Base-by-base conservation (phyloP, 2,329 filamentous ascomycete genomes). In the Tetracladium maxilliforme region DNA sequence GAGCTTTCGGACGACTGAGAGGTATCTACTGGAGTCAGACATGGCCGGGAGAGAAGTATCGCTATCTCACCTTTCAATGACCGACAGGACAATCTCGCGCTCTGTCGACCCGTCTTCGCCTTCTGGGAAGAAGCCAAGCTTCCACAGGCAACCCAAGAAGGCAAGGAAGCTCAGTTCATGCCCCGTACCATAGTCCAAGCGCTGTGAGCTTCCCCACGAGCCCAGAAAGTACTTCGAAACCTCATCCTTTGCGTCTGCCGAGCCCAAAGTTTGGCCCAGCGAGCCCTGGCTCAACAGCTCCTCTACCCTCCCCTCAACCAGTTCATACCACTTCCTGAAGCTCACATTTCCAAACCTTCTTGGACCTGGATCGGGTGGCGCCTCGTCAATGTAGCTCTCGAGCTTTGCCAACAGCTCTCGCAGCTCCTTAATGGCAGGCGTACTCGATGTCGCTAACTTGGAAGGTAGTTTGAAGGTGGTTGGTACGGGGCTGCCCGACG, bases 131-230 rank as follows among this genome's bases (percentile, higher is more conserved):
- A 67, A 75, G 22, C 77, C 74, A 4, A 98, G 58, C 48, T 93
- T 94, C 86, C 87, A 98, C 5, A 98, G 58, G 31, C 79, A 75
- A 5, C 73, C 86, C 6, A 98, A 48, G 34, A 98, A 98, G 2
- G 90, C 87, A 6, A 95, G 49, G 41, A 98, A 98, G 51, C 81
- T 93, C 25, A 98, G 57, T 45, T 98, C 90, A 47, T 98, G 90
- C 0, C 90, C 90, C 1, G 90, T 95, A 3, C 90, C 90, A 44
- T 94, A 98, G 51, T 98, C 90, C 14, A 98, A 59, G 27, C 90
- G 62, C 41, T 94, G 83, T 0, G 81, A 51, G 43, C 84, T 95
- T 4, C 90, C 90, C 51, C 93, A 94, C 5, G 69, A 70, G 10
- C 84, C 86, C 4, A 92, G 49, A 2, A 98, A 64, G 46, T 98